Percentiles rank a stretch among this genome's conserved stretches.
Evolutionary conservation across 2,329 filamentous ascomycete species (phyloP).

Genomic region (Cordyceps fumosorosea): DNA sequence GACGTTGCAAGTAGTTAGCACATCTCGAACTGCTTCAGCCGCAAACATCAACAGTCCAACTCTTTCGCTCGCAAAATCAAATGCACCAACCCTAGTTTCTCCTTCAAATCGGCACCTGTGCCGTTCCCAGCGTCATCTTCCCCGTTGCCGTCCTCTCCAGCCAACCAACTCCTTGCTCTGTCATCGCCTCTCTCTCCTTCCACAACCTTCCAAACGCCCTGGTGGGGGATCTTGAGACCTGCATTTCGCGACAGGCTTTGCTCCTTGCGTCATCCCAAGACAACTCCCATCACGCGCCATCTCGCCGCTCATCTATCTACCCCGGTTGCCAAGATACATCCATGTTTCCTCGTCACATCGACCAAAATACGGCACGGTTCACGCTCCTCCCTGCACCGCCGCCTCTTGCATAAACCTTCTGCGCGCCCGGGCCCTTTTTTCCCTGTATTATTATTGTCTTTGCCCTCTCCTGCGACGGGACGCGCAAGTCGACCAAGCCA

Average conservation of each 20-base stretch:
- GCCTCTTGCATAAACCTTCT: constrained; percentile 2
- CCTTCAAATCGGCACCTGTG: not conserved
- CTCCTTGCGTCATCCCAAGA: constrained; percentile 12
- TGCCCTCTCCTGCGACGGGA: not conserved
- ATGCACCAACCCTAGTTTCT: not conserved
- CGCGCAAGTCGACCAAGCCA: not conserved
- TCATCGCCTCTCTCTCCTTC: not conserved
- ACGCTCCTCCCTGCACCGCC: not conserved
- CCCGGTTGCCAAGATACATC: not conserved
- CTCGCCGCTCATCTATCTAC: not conserved
- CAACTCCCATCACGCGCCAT: not conserved
- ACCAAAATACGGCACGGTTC: not conserved
- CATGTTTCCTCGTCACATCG: constrained; percentile 2
- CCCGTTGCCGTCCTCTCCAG: not conserved
- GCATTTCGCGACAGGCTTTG: constrained; percentile 10
- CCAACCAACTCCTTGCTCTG: not conserved
- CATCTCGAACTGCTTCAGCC: not conserved
- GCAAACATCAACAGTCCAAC: not conserved
- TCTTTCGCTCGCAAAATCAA: not conserved
- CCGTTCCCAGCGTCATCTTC: not conserved
- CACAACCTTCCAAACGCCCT: constrained; percentile 2
- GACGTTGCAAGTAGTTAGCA: not conserved
- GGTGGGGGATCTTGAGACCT: not conserved
- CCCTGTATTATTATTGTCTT: not conserved
- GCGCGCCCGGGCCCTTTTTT: not conserved